Conservation (phyloP, 208 protist species). For the Trichomonas tenax region DNA sequence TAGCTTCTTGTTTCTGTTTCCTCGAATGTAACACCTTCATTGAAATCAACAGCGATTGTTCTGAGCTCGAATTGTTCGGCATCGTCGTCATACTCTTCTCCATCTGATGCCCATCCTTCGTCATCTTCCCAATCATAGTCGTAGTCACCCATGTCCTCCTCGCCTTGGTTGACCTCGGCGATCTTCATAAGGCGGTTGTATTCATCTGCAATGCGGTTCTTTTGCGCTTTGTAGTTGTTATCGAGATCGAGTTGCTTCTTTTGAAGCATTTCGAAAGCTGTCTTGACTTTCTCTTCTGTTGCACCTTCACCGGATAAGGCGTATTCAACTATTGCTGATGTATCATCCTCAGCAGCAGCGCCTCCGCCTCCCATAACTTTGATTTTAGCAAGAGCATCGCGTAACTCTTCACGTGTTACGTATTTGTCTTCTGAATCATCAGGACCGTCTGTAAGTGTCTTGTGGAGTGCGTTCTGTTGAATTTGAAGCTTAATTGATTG, state of each 20-base stretch:
- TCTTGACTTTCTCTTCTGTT: not conserved
- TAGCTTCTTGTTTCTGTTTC: not conserved
- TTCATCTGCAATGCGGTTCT: not conserved
- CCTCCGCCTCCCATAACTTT: not conserved
- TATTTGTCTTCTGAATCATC: not conserved
- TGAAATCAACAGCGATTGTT: not conserved
- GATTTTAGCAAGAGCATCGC: not conserved
- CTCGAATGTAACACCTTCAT: not conserved
- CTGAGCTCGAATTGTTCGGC: not conserved
- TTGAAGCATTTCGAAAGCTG: not conserved
- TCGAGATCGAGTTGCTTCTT: not conserved
- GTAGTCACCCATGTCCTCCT: not conserved
- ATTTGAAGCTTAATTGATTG: not conserved
- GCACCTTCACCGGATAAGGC: not conserved
- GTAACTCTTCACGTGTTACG: not conserved
- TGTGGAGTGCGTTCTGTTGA: not conserved
- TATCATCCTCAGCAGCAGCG: not conserved
- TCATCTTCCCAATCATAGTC: not conserved
- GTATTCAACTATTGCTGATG: not conserved
- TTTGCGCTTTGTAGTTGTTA: not conserved
- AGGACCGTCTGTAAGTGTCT: not conserved
- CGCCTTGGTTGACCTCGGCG: not conserved
- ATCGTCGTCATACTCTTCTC: not conserved
- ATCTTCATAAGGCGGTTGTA: not conserved
- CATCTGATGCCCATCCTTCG: not conserved